Evolutionary conservation across 495 filamentous ascomycete species (phyloP).

Genomic region (Wilcoxina mikolae): DNA sequence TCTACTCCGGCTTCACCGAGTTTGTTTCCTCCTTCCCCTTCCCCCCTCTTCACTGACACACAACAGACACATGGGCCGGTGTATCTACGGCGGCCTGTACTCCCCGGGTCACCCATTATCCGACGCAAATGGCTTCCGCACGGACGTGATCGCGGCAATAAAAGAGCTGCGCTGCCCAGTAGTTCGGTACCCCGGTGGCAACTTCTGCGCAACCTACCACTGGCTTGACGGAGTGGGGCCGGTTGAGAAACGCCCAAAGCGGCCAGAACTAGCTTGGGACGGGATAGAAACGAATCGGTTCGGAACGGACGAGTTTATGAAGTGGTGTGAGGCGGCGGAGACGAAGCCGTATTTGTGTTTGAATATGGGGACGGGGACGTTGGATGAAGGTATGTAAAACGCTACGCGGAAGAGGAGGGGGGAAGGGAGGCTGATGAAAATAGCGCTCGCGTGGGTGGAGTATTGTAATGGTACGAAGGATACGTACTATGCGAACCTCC

Average conservation of each 20-base stretch:
- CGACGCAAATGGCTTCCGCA: conserved; percentile 59
- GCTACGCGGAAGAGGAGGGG: neutral
- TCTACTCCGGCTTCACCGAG: conserved; percentile 66
- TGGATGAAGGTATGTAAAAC: conserved; percentile 45
- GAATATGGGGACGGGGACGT: conserved; percentile 63
- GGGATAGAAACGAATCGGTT: conserved; percentile 62
- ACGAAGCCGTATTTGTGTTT: conserved; percentile 61
- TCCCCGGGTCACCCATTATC: conserved; percentile 55
- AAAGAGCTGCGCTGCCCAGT: conserved; percentile 58
- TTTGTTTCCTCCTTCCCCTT: conserved; percentile 30
- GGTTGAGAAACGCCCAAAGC: conserved; percentile 44
- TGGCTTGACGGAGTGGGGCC: conserved; percentile 69
- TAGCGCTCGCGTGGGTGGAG: conserved; percentile 60
- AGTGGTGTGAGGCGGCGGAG: conserved; percentile 54
- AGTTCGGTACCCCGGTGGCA: conserved; percentile 65
- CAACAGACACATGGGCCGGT: conserved; percentile 61
- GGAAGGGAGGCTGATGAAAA: neutral
- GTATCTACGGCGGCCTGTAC: conserved; percentile 75
- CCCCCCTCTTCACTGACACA: conserved; percentile 1
- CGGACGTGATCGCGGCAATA: conserved; percentile 54
- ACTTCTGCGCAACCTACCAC: conserved; percentile 69
- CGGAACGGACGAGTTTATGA: conserved; percentile 71
- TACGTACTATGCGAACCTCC: conserved; percentile 65
- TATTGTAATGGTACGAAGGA: conserved; percentile 61
- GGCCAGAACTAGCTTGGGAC: conserved; percentile 62